phyloP scores from a whole-genome alignment of 805 yeast genomes.

The Metschnikowia borealis region DNA sequence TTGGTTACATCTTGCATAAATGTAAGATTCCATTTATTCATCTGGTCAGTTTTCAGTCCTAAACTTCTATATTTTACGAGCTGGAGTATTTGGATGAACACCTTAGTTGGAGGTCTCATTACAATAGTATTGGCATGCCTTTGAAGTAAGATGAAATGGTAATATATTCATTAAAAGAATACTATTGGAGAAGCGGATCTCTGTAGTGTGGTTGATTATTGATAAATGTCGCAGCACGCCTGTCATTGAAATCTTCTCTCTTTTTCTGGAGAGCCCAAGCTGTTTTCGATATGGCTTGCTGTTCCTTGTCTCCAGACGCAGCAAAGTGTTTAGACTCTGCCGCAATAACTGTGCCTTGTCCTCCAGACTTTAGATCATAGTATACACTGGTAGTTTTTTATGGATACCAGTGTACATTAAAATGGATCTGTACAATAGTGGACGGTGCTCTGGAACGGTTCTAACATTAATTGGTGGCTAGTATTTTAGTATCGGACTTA shows the following conservation, averaged over 20 bases:
- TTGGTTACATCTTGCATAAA: constrained; percentile 66
- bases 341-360: constrained; percentile 44
- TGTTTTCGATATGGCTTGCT: constrained; percentile 45
- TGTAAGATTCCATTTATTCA: constrained; percentile 80
- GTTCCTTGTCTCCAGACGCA: constrained; percentile 34
- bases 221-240: constrained; percentile 62
- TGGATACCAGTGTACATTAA: too few species aligned
- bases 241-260: constrained; percentile 48
- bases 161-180: background rate
- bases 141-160: background rate
- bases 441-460: too few species aligned
- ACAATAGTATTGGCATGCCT: constrained; percentile 4
- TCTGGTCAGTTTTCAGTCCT: constrained; percentile 98
- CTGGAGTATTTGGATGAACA: constrained; percentile 58
- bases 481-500: too few species aligned
- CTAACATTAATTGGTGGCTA: too few species aligned
- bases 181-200: constrained; percentile 36
- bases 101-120: constrained; percentile 27
- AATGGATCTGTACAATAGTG: too few species aligned
- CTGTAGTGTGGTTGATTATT: constrained; percentile 76
- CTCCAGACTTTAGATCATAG: too few species aligned
- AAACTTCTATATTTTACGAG: constrained; percentile 74
- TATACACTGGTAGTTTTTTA: too few species aligned
- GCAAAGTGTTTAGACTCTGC: constrained; percentile 52
- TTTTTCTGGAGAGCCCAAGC: constrained; percentile 56